Evolutionary conservation across 140 eudicot genomes (phyloP).

Genomic region (Erigeron philadelphicus): DNA sequence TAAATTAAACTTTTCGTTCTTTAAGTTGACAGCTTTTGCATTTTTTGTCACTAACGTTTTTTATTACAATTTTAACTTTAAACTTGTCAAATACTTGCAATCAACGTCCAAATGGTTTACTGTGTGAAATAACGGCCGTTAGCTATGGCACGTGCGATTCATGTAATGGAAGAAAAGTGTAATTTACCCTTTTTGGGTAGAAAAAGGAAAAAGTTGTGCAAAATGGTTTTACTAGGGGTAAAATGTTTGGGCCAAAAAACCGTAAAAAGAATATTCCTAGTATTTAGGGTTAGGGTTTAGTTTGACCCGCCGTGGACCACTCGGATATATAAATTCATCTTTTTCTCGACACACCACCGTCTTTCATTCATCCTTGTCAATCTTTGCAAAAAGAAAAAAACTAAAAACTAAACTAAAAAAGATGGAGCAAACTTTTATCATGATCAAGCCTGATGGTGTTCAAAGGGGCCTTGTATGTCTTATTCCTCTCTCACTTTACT

Average conservation of each 20-base stretch:
- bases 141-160: too few relatives aligned
- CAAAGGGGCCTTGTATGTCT: constrained; percentile 49
- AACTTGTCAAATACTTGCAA: too few relatives aligned
- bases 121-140: too few relatives aligned
- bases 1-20: too few relatives aligned
- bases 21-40: too few relatives aligned
- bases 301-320: constrained; percentile 25
- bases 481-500: neutral
- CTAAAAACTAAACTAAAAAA: neutral
- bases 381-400: constrained; percentile 4
- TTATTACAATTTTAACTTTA: too few relatives aligned
- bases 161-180: too few relatives aligned
- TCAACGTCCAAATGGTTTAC: too few relatives aligned
- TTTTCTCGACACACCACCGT: constrained; percentile 9
- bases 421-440: constrained; percentile 82
- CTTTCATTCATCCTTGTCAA: neutral
- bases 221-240: too few relatives aligned
- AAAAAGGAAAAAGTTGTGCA: too few relatives aligned
- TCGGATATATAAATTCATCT: constrained; percentile 24
- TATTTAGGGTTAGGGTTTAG: constrained; percentile 41
- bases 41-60: too few relatives aligned
- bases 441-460: constrained; percentile 71
- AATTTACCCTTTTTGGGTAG: too few relatives aligned
- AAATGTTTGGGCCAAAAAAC: neutral
- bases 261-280: constrained; percentile 28